Conservation (phyloP, 2,329 filamentous ascomycete genomes). For the Cryphonectria parasitica region DNA sequence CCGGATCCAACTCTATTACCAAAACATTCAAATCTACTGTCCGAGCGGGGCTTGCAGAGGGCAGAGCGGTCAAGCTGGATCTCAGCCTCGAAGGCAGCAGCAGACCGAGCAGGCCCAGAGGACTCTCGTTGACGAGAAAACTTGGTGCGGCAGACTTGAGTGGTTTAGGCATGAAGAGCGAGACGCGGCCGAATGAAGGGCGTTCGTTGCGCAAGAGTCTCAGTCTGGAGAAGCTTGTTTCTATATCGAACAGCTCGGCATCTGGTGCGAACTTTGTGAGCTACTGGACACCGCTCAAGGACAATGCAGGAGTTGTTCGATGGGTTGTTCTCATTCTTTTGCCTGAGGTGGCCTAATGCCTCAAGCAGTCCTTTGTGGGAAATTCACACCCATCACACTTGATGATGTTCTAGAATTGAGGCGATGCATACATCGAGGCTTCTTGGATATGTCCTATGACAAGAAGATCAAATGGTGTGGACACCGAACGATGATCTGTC, state of each 20-base stretch:
- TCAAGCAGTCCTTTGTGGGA: background rate
- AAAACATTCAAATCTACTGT: conserved; percentile 20
- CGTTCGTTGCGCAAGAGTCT: conserved; percentile 16
- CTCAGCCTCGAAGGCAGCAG: conserved; percentile 11
- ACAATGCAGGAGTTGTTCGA: background rate
- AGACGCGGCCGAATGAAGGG: background rate
- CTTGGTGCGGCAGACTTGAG: background rate
- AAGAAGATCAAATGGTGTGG: background rate
- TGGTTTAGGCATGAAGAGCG: background rate
- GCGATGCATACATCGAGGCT: no score
- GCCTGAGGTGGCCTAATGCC: conserved; percentile 16
- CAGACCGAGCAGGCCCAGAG: conserved; percentile 4
- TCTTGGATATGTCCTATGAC: background rate
- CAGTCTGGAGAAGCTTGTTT: conserved; percentile 18
- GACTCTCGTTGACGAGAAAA: conserved; percentile 19
- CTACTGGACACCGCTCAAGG: conserved; percentile 26
- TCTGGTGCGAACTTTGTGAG: conserved; percentile 14
- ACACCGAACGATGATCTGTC: background rate
- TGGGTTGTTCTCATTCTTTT: conserved; percentile 25
- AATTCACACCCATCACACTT: background rate
- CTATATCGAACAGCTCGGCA: background rate
- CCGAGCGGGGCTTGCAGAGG: conserved; percentile 14
- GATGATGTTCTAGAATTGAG: no score
- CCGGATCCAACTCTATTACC: conserved; percentile 18
- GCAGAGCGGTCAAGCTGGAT: conserved; percentile 17